Percentiles rank a stretch among this genome's conserved stretches.
Evolutionary conservation across 1,284 basidiomycete genomes (phyloP).

Genomic region (Tremellales sp.): DNA sequence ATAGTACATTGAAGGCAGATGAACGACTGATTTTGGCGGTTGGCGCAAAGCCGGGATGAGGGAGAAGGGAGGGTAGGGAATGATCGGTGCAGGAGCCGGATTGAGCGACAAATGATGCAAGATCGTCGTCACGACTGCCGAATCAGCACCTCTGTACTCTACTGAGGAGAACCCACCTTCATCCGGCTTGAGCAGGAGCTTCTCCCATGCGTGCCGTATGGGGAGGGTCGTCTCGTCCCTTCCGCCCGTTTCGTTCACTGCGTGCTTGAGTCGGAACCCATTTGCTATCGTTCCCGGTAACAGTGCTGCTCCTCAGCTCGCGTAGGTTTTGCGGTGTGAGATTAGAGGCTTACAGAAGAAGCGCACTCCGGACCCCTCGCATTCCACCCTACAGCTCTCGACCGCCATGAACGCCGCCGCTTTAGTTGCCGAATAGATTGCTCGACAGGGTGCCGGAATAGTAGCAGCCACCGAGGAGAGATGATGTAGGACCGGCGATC

Average conservation of each 20-base stretch:
- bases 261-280: conserved; percentile 68
- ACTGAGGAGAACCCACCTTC: conserved; percentile 21
- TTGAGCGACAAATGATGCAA: conserved; percentile 39
- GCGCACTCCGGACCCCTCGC: conserved; percentile 45
- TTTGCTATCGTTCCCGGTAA: conserved; percentile 58
- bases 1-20: conserved; percentile 42
- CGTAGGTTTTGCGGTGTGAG: neutral
- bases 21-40: conserved; percentile 36
- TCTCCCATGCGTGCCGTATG: conserved; percentile 35
- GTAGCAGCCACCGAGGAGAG: conserved; percentile 75
- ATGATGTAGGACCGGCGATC: conserved; percentile 69
- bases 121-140: conserved; percentile 39
- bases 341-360: conserved; percentile 41
- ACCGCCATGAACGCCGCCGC: conserved; percentile 72
- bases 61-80: conserved; percentile 40
- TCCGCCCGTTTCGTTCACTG: conserved; percentile 42
- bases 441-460: conserved; percentile 78
- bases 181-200: conserved; percentile 35
- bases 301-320: conserved; percentile 21
- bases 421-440: conserved; percentile 81
- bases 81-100: conserved; percentile 30
- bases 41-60: conserved; percentile 25
- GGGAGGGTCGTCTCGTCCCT: conserved; percentile 29
- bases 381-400: conserved; percentile 61
- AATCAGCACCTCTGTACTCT: neutral